Base-by-base conservation (phyloP, 1,284 basidiomycete genomes). In the Farysia itapuensis region DNA sequence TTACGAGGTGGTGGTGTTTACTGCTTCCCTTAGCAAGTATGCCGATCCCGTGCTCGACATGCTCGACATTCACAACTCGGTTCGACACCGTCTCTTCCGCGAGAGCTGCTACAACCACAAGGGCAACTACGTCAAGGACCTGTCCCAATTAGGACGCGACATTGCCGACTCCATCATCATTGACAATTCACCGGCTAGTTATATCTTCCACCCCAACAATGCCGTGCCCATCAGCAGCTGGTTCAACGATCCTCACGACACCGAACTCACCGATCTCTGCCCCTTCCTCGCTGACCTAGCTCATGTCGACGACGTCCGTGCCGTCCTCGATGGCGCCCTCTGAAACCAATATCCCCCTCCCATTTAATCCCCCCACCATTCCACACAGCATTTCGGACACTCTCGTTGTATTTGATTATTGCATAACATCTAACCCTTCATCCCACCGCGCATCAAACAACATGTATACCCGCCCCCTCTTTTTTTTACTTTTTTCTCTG, bases 51-150 rank as follows among this genome's bases (percentile, higher is more conserved):
- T 99, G 9, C 81, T 98, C 44, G 95, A 98, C 81, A 95, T 94
- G 78, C 83, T 99, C 37, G 94, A 99, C 74, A 83, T 89, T 19
- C 86, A 93, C 77, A 86, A 85, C 40, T 90, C 93, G 7, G 93
- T 98, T 20, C 82, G 88, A n/a, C 94, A 99, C 78, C 84, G 95
- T 44, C 80, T 99, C 41, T 99, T 99, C 85, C 83, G 94, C 49
- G 94, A 99, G 80, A 93, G 90, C 72, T 99, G 94, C 79, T 97
- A 96, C 79, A 97, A 97, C 77, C 95, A 98, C 79, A 88, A 89
- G 79, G 95, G 95, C 42, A 98, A 95, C 80, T 98, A 97, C 77
- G 95, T 99, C 79, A 99, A 98, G 84, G 95, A 99, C 78, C 82
- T 99, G 25, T 96, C 91, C 31, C 95, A 97, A 79, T 82, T 99